Percentiles rank a stretch among this genome's conserved stretches.
Evolutionary conservation across 352 stramenopile genomes (phyloP).

Genomic region (Thalassiosira mediterranea): DNA sequence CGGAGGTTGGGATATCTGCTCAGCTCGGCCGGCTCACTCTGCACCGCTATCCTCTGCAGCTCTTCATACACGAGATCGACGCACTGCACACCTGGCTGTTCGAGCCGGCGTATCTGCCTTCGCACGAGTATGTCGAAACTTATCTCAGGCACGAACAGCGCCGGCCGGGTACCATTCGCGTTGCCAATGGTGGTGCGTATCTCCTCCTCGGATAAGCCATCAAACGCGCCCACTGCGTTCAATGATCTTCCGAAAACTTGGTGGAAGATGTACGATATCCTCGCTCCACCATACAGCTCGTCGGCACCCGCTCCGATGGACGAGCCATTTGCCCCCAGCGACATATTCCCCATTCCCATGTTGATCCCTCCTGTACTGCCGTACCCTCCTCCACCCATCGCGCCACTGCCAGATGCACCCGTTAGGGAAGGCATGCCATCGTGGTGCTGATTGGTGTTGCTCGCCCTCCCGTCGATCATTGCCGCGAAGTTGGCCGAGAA

Average conservation of each 20-base stretch:
- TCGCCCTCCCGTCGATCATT: conserved; percentile 83
- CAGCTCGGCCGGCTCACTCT: conserved; percentile 93
- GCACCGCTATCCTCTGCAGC: conserved; percentile 90
- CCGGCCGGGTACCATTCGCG: conserved; percentile 95
- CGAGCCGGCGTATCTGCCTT: conserved; percentile 95
- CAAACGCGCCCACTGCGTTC: conserved; percentile 92
- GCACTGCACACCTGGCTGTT: conserved; percentile 94
- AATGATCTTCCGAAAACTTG: conserved; percentile 90
- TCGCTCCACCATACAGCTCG: conserved; percentile 92
- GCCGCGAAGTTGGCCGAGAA: conserved; percentile 87
- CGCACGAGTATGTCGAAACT: conserved; percentile 98
- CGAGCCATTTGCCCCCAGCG: too few species aligned
- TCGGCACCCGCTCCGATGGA: conserved; percentile 67
- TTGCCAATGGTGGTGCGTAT: conserved; percentile 99
- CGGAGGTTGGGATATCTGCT: conserved; percentile 93
- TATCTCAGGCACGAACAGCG: conserved; percentile 98
- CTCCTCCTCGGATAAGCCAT: conserved; percentile 97
- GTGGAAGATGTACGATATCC: conserved; percentile 99
- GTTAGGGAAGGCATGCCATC: conserved; percentile 50
- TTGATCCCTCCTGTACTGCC: conserved; percentile 20
- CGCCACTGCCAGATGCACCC: conserved; percentile 7
- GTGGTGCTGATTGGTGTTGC: conserved; percentile 60
- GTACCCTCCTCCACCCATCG: conserved; percentile 14
- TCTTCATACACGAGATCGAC: conserved; percentile 99
- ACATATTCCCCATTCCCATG: conserved; percentile 49